phyloP scores from a whole-genome alignment of 83 land plant genomes.

The Picea abies region DNA sequence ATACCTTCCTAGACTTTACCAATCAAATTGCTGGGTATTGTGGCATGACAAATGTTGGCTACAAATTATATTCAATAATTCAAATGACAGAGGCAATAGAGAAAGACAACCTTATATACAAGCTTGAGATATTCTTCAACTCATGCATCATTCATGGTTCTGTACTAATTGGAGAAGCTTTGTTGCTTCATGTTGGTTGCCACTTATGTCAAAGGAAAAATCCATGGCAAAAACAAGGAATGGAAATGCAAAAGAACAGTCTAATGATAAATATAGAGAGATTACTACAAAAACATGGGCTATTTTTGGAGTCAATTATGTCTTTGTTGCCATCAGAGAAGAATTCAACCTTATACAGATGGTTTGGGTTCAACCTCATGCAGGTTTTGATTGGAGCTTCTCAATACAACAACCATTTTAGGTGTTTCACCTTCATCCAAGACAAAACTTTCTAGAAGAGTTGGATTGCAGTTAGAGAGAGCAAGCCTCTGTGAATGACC shows the following conservation, averaged over 20 bases:
- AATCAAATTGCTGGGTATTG: no score
- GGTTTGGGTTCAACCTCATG: conserved; percentile 50
- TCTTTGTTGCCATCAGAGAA: conserved; percentile 66
- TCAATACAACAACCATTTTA: conserved; percentile 59
- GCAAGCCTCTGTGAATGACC: conserved; percentile 59
- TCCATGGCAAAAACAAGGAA: conserved; percentile 14
- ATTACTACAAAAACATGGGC: conserved; percentile 36
- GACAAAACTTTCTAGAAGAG: conserved; percentile 58
- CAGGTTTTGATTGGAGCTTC: conserved; percentile 59
- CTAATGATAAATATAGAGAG: conserved; percentile 18
- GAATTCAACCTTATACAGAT: no score
- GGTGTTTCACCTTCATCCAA: conserved; percentile 51
- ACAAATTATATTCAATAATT: no score
- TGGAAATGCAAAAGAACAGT: conserved; percentile 17
- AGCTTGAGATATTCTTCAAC: no score
- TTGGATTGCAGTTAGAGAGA: conserved; percentile 64
- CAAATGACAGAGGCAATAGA: no score
- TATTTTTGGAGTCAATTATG: conserved; percentile 64
- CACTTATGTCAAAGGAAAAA: conserved; percentile 17
- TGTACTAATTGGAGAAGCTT: conserved; percentile 29
- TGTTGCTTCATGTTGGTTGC: conserved; percentile 42
- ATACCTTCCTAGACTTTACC: no score
- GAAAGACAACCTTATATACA: no score
- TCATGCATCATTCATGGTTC: not conserved
- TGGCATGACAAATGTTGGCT: no score